Evolutionary conservation across 768 basidiomycete species (phyloP).

Genomic region (Termitomyces titanicus): DNA sequence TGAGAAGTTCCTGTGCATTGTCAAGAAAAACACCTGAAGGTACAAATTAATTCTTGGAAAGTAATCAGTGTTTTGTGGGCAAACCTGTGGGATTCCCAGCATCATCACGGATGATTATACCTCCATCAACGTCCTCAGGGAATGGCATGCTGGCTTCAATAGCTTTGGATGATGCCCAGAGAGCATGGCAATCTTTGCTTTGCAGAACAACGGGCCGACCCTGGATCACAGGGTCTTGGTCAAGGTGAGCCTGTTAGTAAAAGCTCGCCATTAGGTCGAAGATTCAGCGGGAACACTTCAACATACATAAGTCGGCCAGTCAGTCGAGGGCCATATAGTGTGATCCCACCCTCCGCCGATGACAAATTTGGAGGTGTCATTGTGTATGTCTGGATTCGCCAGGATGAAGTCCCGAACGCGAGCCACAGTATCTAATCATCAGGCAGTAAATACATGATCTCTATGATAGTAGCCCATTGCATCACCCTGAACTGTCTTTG

Average conservation of each 20-base stretch:
- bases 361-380: conserved; percentile 59
- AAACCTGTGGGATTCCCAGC: conserved; percentile 69
- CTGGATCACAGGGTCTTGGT: conserved; percentile 61
- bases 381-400: conserved; percentile 49
- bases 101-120: conserved; percentile 68
- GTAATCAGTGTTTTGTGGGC: conserved; percentile 9
- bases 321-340: conserved; percentile 58
- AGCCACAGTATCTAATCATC: conserved; percentile 51
- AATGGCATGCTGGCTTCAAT: conserved; percentile 57
- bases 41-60: neutral
- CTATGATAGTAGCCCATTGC: neutral
- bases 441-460: neutral
- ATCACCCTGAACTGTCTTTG: conserved; percentile 53
- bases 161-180: conserved; percentile 75
- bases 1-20: conserved; percentile 78
- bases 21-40: conserved; percentile 70
- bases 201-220: conserved; percentile 74
- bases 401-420: conserved; percentile 62
- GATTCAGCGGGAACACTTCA: neutral
- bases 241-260: conserved; percentile 58
- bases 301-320: conserved; percentile 70
- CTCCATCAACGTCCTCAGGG: conserved; percentile 73
- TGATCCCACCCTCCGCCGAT: conserved; percentile 93
- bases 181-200: conserved; percentile 85
- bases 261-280: neutral